Base-by-base conservation (phyloP, 2,329 filamentous ascomycete genomes). In the Colletotrichum gloeosporioides region DNA sequence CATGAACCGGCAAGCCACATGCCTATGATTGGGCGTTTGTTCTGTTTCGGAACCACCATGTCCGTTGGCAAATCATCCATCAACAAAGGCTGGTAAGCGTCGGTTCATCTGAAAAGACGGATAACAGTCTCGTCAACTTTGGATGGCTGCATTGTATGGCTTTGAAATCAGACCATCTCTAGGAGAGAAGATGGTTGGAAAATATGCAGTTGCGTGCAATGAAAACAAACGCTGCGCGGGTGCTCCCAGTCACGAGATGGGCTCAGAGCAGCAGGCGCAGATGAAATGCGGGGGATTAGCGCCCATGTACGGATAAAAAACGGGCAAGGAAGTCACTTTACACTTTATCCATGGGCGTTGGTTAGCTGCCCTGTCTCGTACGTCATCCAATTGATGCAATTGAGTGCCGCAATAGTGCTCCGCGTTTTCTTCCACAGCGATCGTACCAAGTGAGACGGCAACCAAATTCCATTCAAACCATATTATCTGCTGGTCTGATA, bases 361-460 rank as follows among this genome's bases (percentile, higher is more conserved):
- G 29, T 39, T 63, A 27, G 18, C 59, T 62, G 69, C 69, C 69
- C 73, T 73, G 73, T 59, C 63, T 53, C n/a, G 27, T 75, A 73
- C 63, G 73, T 75, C 69, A 75, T 68, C n/a, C 55, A 57, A 32
- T 62, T 70, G 27, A 32, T 49, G 39, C 39, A 44, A 44, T 44
- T 44, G 39, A n/a, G 39, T 25, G 25, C 27, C 57, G 18, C 68
- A 70, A 69, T 36, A 53, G n/a, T 68, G 49, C 49, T 49, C n/a
- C 44, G n/a, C 44, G 44, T 53, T 22, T 53, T 4, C n/a, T 53
- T 22, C 18, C 4, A 22, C 44, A 22, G 10, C 44, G 10, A 53
- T 53, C n/a, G n/a, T 2, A 53, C n/a, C 6, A 22, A 53, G 44
- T 53, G 10, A 53, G 44, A 53, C 10, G 44, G 44, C 44, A 63